A percentile compares a stretch with the other conserved stretches of the same genome.
These are phyloP conservation scores for Polygonum aviculare DNA, from an alignment of 148 eudicot genomes.

Conservation along the genomic window DNA sequence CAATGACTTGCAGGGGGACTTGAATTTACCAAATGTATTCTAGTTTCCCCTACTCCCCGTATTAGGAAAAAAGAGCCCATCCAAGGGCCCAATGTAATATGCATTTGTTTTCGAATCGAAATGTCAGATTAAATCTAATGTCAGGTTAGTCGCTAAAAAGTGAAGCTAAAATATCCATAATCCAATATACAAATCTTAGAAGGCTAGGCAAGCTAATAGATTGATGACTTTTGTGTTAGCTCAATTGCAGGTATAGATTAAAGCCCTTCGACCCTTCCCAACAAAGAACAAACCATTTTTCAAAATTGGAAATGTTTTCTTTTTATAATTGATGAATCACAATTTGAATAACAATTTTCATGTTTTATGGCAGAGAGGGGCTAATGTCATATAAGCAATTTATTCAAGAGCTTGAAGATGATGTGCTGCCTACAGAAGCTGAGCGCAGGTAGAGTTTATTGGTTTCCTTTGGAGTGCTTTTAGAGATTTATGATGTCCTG, in stretches of 20 bases:
- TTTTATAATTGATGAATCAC: background rate
- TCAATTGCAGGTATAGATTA: background rate
- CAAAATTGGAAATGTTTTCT: background rate
- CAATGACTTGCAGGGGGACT: background rate
- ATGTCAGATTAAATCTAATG: background rate
- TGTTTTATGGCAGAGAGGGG: constrained; percentile 50
- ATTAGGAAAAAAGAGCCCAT: background rate
- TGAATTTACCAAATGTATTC: background rate
- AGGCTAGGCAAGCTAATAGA: background rate
- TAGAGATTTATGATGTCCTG: background rate
- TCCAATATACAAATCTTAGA: background rate
- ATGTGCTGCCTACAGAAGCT: constrained; percentile 87
- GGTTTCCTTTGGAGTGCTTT: background rate
- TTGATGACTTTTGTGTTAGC: background rate
- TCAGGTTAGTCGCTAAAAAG: background rate
- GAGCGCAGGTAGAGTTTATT: constrained; percentile 62
- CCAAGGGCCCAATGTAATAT: background rate
- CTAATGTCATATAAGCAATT: constrained; percentile 98
- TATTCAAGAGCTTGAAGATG: constrained; percentile 99
- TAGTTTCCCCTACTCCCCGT: background rate
- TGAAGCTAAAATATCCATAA: background rate
- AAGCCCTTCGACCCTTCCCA: background rate
- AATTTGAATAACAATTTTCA: background rate
- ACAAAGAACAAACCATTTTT: background rate
- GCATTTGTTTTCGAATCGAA: background rate